Evolutionary conservation across 306 rosid species (phyloP), one percentile per base, ranked within the genome.

Genomic region (Alnus rubra): DNA sequence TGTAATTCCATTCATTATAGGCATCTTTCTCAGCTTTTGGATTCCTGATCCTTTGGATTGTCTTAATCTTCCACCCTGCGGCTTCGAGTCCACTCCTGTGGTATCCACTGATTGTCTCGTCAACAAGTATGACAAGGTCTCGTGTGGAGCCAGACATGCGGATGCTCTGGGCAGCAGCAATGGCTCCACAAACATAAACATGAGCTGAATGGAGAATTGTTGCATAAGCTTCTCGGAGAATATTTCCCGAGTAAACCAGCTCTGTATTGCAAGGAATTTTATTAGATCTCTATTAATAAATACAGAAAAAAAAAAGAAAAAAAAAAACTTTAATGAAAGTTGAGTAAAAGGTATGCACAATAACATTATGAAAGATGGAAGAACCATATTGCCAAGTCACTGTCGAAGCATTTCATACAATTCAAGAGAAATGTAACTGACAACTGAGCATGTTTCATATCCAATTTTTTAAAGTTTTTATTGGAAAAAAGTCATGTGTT

Each of bases 1-100:
- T 95, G 88, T 93, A 93, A 85, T 95, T 95, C 98, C 98, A 95
- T 60, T 93, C 99, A 39, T 93, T 95, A 85, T 95, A 95, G 16
- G 99, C 98, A 84, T 93, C 97, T 78, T 92, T 93, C 71, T 91
- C 99, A 39, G 98, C 99, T 84, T 92, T 93, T 1, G 99, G 99
- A 78, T 95, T 95, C 78, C 99, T 86, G 70, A 95, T 95, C 70
- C 98, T 90, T 74, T 90, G 84, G 23, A 95, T 95, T 23, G 88
- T 87, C 77, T 92, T 93, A 15, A 95, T 84, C 80, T 91, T 93
- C 99, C 99, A 93, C 7, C 99, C 99, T 18, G 99, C 98, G 56
- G 96, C 94, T 79, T 91, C 94, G 35, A 95, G 94, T 31, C 99
- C 98, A 76, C 97, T 93, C 80, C 84, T 85, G 80, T 95, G 97